Base-by-base conservation (phyloP, 2,329 filamentous ascomycete species). In the Bipolaris cookei region DNA sequence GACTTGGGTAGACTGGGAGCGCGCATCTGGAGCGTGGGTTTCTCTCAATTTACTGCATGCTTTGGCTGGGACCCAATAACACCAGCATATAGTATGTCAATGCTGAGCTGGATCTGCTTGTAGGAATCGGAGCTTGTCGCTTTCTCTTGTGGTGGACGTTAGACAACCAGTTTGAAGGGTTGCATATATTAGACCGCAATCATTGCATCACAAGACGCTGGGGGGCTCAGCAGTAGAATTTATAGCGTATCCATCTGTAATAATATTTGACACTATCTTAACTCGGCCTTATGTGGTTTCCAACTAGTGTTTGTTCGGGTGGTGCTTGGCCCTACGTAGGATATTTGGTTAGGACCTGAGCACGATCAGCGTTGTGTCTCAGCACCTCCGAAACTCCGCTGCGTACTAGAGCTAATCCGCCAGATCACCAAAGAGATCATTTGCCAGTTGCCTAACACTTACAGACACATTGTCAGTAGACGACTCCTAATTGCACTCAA, bases 161-260 rank as follows among this genome's bases (percentile, higher is more conserved):
- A 55, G 55, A 44, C 56, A 42, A 63, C 14, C 23, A 49, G 39
- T 58, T 51, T 57, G 43, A n/a, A 44, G 55, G 59, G 32, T 57
- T 71, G 65, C 71, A 75, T 69, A 73, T 69, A 73, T 59, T 70
- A 70, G 70, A 71, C 66, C 56, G 51, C 38, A 59, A 50, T 38
- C 67, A 52, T 69, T 68, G 71, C 70, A 74, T 75, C 44, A 63
- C 47, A 51, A 49, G 65, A 68, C 70, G 66, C 73, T 64, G 41
- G 62, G 38, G 28, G 58, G 61, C 57, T 62, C 52, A 37, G 52
- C 38, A 64, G 61, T 63, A 51, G 54, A 60, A 54, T 14, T 54
- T 49, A 61, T 60, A 41, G 34, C 53, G 32, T 21, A 47, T 41
- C 51, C 39, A 43, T 56, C 56, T 67, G 61, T 68, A 62, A 43